A percentile compares a stretch with the other conserved stretches of the same genome.
Conservation (phyloP, 306 rosid genomes). For the Quercus variabilis region DNA sequence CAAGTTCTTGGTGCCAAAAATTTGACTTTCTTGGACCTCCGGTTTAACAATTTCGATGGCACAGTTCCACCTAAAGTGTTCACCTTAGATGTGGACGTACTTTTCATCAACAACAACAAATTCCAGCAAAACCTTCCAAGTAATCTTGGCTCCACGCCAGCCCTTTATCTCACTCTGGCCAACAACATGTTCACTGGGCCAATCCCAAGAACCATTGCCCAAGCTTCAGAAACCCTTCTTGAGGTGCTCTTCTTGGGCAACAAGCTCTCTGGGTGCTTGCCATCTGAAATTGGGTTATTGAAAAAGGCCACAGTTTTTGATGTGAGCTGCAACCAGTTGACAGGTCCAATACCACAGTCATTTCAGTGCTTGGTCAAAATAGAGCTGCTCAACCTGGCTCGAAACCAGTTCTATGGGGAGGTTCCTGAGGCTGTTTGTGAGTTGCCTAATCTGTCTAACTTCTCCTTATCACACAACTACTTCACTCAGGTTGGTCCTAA, state of each 20-base stretch:
- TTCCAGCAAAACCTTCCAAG: constrained; percentile 34
- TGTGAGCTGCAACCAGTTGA: constrained; percentile 40
- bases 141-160: constrained; percentile 55
- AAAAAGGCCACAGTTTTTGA: constrained; percentile 49
- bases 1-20: constrained; percentile 12
- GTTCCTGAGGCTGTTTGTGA: constrained; percentile 59
- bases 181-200: constrained; percentile 50
- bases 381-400: constrained; percentile 14
- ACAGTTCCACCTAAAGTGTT: constrained; percentile 36
- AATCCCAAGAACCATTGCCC: constrained; percentile 57
- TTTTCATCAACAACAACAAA: constrained; percentile 64
- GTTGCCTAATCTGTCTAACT: constrained; percentile 30
- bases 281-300: constrained; percentile 56
- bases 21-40: constrained; percentile 63
- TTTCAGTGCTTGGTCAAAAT: constrained; percentile 55
- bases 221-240: constrained; percentile 29
- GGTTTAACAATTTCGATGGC: constrained; percentile 42
- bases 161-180: constrained; percentile 65
- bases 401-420: constrained; percentile 34
- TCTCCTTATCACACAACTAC: constrained; percentile 48
- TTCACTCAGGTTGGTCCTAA: constrained; percentile 55
- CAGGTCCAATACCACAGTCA: constrained; percentile 71
- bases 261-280: constrained; percentile 58
- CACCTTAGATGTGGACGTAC: constrained; percentile 36
- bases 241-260: constrained; percentile 71